Evolutionary conservation across 495 filamentous ascomycete species (phyloP), one percentile per base, ranked within the genome.

Genomic region (Bryoglossum gracile): DNA sequence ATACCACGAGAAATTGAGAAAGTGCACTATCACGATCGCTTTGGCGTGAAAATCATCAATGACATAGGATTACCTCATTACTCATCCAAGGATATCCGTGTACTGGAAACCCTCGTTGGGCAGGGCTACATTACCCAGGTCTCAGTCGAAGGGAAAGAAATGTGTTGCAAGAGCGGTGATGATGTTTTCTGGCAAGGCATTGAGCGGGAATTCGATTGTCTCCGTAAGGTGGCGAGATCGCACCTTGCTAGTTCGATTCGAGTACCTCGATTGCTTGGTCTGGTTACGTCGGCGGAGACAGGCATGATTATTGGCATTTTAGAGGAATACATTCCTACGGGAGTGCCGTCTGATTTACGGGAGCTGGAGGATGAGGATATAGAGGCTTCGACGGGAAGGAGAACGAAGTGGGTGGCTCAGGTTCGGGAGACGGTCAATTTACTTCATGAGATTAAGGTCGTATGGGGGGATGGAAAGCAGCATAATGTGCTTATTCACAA

Each of bases 401-500:
- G 43, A 41, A 21, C 53, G 17, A 60, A 61, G 48, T 64, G 62
- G 62, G 34, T 46, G 21, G 26, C 26, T 33, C 59, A 64, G 42
- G 55, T 60, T 43, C 40, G 38, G 28, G 45, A 62, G 37, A 53
- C 50, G 11, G 46, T 65, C 43, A 23, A 51, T 8, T 33, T 52
- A 28, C 36, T 65, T 24, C 60, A 65, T 57, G 55, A 52, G 36
- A 56, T 49, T 49, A 55, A 46, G 14, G 60, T 65, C 13, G 46
- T 60, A 28, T 65, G 62, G 62, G 62, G 62, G 38, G 60, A 65
- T 59, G 62, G 54, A 46, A 65, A 65, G 53, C 47, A 60, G 33
- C 46, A 53, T 28, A 65, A 65, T 49, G 62, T 62, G 39, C 50
- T 65, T 44, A 47, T 62, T 45, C 51, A 62, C 50, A 22, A 17